Evolutionary conservation across 1,284 basidiomycete species (phyloP).

Genomic region (Porodaedalea pini): DNA sequence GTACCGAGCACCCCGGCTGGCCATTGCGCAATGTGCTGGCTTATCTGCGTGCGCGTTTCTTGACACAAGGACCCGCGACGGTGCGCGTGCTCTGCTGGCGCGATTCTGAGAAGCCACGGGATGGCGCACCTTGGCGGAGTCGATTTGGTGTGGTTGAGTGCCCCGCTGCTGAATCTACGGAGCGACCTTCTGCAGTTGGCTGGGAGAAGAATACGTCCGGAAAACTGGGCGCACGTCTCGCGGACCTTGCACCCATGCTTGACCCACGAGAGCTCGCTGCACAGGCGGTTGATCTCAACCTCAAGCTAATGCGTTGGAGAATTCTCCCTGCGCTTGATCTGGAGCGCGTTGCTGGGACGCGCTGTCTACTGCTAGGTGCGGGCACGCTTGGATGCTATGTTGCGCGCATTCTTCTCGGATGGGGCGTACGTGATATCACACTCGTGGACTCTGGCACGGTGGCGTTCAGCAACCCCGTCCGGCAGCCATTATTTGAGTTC

Average conservation of each 20-base stretch:
- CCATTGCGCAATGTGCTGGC: conserved; percentile 89
- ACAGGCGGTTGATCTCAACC: conserved; percentile 94
- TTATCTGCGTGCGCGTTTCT: conserved; percentile 62
- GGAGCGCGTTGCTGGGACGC: conserved; percentile 79
- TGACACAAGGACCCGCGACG: conserved; percentile 32
- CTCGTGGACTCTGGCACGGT: conserved; percentile 89
- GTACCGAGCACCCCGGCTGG: conserved; percentile 84
- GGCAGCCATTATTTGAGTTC: conserved; percentile 95
- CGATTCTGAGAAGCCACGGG: conserved; percentile 46
- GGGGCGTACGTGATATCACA: conserved; percentile 93
- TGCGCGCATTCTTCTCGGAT: conserved; percentile 85
- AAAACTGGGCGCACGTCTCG: conserved; percentile 84
- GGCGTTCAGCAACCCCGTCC: conserved; percentile 95
- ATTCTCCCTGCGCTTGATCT: conserved; percentile 88
- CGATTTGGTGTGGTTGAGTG: conserved; percentile 50
- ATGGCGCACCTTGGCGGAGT: conserved; percentile 52
- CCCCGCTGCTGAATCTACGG: conserved; percentile 16
- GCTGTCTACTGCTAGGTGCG: conserved; percentile 86
- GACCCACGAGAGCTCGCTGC: conserved; percentile 83
- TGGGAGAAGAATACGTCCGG: conserved; percentile 91
- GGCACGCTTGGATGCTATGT: conserved; percentile 98
- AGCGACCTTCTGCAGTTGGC: conserved; percentile 70
- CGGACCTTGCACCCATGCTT: conserved; percentile 94
- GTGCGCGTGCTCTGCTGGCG: conserved; percentile 78
- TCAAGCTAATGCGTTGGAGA: conserved; percentile 98